Conservation (phyloP, 169 alveolate genomes). For the Plasmodium falciparum region DNA sequence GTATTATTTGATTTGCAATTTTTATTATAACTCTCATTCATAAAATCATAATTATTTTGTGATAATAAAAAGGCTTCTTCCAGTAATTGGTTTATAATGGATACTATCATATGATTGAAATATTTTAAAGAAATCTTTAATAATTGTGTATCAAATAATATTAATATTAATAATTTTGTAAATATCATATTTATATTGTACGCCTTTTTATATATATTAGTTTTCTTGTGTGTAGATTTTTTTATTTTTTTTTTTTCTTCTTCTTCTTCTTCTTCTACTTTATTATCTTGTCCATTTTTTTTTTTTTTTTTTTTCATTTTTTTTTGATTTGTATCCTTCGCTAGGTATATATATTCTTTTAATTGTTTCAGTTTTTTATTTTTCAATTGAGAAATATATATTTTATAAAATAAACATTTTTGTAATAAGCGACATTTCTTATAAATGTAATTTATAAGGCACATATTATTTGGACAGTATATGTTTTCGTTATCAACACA, state of each 20-base stretch:
- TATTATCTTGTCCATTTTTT: background rate
- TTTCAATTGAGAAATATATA: constrained; percentile 1
- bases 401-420: constrained; percentile 18
- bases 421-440: constrained; percentile 33
- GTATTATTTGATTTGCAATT: background rate
- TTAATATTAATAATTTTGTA: constrained; percentile 27
- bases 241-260: background rate
- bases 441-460: constrained; percentile 35
- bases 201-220: background rate
- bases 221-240: background rate
- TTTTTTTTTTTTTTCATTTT: background rate
- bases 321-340: background rate
- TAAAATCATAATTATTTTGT: constrained; percentile 1
- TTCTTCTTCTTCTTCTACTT: background rate
- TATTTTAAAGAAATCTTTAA: constrained; percentile 52
- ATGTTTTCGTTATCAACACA: background rate
- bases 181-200: constrained; percentile 22
- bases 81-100: constrained; percentile 46
- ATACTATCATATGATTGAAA: constrained; percentile 42
- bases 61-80: constrained; percentile 40
- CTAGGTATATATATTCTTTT: constrained; percentile 4
- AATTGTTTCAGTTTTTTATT: background rate
- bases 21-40: background rate
- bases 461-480: background rate
- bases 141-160: constrained; percentile 44